These are phyloP conservation scores for Lentinula novae-zelandiae DNA, from an alignment of 1,284 basidiomycete genomes.

Conservation along the genomic window DNA sequence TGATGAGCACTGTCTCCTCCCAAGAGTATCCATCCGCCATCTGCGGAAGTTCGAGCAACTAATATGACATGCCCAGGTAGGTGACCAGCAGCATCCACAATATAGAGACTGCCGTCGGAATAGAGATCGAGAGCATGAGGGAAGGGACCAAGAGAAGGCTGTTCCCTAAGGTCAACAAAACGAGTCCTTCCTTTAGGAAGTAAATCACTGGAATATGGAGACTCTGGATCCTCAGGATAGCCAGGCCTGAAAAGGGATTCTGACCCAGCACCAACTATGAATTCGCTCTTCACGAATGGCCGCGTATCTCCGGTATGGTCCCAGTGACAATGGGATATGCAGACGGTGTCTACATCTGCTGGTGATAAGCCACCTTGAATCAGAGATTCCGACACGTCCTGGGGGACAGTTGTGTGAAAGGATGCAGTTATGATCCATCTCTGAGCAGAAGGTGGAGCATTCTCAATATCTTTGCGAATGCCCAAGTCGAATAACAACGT, in stretches of 20 bases:
- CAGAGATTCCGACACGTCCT: conserved; percentile 46
- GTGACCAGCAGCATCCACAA: conserved; percentile 56
- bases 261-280: conserved; percentile 41
- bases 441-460: conserved; percentile 31
- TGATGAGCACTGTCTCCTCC: conserved; percentile 56
- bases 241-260: conserved; percentile 31
- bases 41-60: conserved; percentile 49
- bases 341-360: conserved; percentile 38
- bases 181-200: conserved; percentile 40
- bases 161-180: conserved; percentile 28
- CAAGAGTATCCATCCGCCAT: conserved; percentile 56
- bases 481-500: conserved; percentile 53
- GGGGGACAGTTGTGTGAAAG: conserved; percentile 29
- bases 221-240: conserved; percentile 38
- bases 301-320: conserved; percentile 40
- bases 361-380: conserved; percentile 42
- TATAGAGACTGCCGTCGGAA: conserved; percentile 53
- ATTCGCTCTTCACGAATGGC: conserved; percentile 43
- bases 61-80: conserved; percentile 49
- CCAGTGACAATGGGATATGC: conserved; percentile 48
- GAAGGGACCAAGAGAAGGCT: conserved; percentile 46
- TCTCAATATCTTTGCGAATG: conserved; percentile 42
- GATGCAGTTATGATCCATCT: conserved; percentile 25
- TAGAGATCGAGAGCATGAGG: conserved; percentile 49
- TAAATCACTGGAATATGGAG: conserved; percentile 30